Conservation (phyloP, 768 basidiomycete species). For the Lactifluus echinatus region DNA sequence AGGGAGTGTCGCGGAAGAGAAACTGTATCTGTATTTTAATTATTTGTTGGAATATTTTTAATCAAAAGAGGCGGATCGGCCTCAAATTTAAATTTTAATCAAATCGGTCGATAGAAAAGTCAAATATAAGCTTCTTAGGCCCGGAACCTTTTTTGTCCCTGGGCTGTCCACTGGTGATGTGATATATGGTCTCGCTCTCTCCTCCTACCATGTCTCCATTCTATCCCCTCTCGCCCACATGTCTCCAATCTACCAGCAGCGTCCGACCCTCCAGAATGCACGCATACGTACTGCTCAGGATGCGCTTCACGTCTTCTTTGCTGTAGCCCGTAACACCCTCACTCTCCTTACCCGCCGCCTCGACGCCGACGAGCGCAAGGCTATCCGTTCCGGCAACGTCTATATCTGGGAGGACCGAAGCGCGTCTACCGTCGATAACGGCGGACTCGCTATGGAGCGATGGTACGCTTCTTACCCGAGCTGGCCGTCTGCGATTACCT, state of each 20-base stretch:
- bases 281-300: constrained; percentile 72
- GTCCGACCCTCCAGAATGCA: constrained; percentile 60
- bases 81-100: constrained; percentile 19
- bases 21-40: too few species aligned
- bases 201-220: constrained; percentile 22
- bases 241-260: constrained; percentile 41
- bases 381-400: constrained; percentile 44
- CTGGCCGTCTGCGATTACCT: not conserved
- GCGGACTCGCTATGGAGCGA: constrained; percentile 73
- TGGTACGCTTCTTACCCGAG: constrained; percentile 30
- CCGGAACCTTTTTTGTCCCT: constrained; percentile 22
- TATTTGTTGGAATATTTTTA: too few species aligned
- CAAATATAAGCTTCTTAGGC: constrained; percentile 23
- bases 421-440: constrained; percentile 63
- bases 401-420: constrained; percentile 70
- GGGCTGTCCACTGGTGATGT: constrained; percentile 16
- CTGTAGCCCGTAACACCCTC: constrained; percentile 51
- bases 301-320: constrained; percentile 76
- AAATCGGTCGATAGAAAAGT: constrained; percentile 20
- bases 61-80: constrained; percentile 20
- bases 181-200: constrained; percentile 13
- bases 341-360: constrained; percentile 70
- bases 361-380: constrained; percentile 56
- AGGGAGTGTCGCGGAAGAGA: constrained; percentile 17
- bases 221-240: constrained; percentile 17